Evolutionary conservation across 352 stramenopile species (phyloP).

Genomic region (Phytopythium oedochilum): DNA sequence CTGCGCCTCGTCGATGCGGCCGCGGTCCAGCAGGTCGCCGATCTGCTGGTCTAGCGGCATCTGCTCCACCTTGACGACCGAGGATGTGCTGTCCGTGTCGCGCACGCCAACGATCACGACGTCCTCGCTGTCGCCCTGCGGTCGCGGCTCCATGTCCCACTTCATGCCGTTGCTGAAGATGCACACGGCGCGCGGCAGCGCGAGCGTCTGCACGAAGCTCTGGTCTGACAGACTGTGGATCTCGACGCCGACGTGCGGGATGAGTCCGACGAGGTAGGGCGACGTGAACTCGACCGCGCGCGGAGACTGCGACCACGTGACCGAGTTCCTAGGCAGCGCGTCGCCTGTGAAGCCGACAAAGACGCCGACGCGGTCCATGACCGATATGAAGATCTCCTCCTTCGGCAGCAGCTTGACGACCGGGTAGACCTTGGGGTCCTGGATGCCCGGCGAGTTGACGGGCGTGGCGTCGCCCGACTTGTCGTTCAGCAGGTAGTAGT

Average conservation of each 20-base stretch:
- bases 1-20: slow-evolving; percentile 81
- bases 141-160: slow-evolving; percentile 84
- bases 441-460: slow-evolving; percentile 68
- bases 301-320: slow-evolving; percentile 79
- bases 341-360: slow-evolving; percentile 80
- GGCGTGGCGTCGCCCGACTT: slow-evolving; percentile 66
- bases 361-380: slow-evolving; percentile 80
- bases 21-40: slow-evolving; percentile 77
- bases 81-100: slow-evolving; percentile 57
- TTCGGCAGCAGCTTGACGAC: slow-evolving; percentile 82
- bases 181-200: slow-evolving; percentile 49
- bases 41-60: slow-evolving; percentile 86
- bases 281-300: slow-evolving; percentile 71
- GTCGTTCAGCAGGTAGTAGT: slow-evolving; percentile 83
- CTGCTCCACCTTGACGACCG: slow-evolving; percentile 80
- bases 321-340: slow-evolving; percentile 72
- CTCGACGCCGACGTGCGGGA: slow-evolving; percentile 74
- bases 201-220: slow-evolving; percentile 70
- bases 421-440: slow-evolving; percentile 60
- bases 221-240: slow-evolving; percentile 75
- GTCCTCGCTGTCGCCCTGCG: slow-evolving; percentile 68
- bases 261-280: slow-evolving; percentile 71
- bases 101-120: slow-evolving; percentile 72
- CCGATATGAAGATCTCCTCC: slow-evolving; percentile 77
- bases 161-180: slow-evolving; percentile 91